Evolutionary conservation across 257 asterid genomes (phyloP).

Genomic region (Nicotiana noctiflora): DNA sequence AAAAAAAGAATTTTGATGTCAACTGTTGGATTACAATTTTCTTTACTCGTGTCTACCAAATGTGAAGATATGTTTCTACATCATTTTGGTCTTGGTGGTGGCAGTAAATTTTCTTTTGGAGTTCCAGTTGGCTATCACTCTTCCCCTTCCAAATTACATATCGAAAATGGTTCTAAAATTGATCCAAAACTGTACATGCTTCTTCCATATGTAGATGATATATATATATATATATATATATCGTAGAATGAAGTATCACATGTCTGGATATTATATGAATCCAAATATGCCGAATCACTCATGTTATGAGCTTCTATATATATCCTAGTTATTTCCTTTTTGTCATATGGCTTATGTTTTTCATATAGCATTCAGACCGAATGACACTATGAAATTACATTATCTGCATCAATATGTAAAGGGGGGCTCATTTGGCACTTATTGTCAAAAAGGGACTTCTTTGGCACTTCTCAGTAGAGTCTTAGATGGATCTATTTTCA

Average conservation of each 20-base stretch:
- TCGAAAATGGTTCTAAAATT: background rate
- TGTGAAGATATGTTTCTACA: background rate
- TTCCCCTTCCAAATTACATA: background rate
- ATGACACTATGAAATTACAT: background rate
- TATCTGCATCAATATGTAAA: background rate
- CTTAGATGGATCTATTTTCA: background rate
- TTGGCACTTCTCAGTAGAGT: background rate
- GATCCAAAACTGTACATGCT: too few relatives aligned
- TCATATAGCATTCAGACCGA: too few relatives aligned
- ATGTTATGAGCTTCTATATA: too few relatives aligned
- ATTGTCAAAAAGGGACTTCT: background rate
- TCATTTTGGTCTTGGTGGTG: background rate
- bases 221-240: too few relatives aligned
- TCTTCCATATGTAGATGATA: too few relatives aligned
- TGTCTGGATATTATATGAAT: too few relatives aligned
- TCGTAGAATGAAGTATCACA: too few relatives aligned
- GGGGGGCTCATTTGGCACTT: background rate
- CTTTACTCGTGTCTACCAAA: background rate
- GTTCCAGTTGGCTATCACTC: background rate
- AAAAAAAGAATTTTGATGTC: too few relatives aligned
- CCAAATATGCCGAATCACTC: too few relatives aligned
- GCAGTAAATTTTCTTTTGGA: background rate
- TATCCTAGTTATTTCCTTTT: too few relatives aligned
- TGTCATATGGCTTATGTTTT: too few relatives aligned
- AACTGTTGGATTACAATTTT: background rate